These are phyloP conservation scores for Alternaria angustiovoidea DNA, from an alignment of 2,329 filamentous ascomycete genomes.

Conservation along the genomic window DNA sequence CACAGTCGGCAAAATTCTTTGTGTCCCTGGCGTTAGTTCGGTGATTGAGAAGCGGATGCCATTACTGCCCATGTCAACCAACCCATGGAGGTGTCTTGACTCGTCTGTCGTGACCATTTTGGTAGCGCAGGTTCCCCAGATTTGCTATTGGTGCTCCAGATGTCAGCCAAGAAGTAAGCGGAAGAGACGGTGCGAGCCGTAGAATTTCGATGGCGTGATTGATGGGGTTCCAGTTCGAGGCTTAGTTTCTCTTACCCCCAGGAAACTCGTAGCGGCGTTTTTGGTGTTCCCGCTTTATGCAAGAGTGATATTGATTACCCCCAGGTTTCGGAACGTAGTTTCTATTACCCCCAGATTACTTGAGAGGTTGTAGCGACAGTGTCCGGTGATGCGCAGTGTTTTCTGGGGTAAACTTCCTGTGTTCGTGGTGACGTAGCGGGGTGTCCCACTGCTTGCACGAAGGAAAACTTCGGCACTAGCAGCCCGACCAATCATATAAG, in stretches of 20 bases:
- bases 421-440: slow-evolving; percentile 29
- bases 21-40: slow-evolving; percentile 73
- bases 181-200: slow-evolving; percentile 27
- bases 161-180: slow-evolving; percentile 21
- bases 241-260: slow-evolving; percentile 32
- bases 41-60: slow-evolving; percentile 93
- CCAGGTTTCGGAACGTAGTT: slow-evolving; percentile 28
- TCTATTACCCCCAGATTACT: slow-evolving; percentile 43
- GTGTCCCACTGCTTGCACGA: slow-evolving; percentile 16
- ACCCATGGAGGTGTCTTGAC: slow-evolving; percentile 39
- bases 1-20: slow-evolving; percentile 77
- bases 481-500: slow-evolving; percentile 18
- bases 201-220: slow-evolving; percentile 31
- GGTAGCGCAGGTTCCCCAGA: slow-evolving; percentile 22
- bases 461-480: slow-evolving; percentile 30
- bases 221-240: slow-evolving; percentile 21
- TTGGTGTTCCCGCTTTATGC: slow-evolving; percentile 25
- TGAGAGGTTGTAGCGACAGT: slow-evolving; percentile 25
- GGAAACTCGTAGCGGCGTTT: slow-evolving; percentile 25
- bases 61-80: slow-evolving; percentile 66
- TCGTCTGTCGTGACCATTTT: slow-evolving; percentile 24
- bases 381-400: slow-evolving; percentile 34
- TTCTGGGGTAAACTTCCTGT: slow-evolving; percentile 20
- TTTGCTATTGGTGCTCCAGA: slow-evolving; percentile 24
- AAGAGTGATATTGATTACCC: slow-evolving; percentile 24